These are phyloP conservation scores for Chaetomium olivaceum DNA, from an alignment of 2,329 filamentous ascomycete species.

Conservation along the genomic window DNA sequence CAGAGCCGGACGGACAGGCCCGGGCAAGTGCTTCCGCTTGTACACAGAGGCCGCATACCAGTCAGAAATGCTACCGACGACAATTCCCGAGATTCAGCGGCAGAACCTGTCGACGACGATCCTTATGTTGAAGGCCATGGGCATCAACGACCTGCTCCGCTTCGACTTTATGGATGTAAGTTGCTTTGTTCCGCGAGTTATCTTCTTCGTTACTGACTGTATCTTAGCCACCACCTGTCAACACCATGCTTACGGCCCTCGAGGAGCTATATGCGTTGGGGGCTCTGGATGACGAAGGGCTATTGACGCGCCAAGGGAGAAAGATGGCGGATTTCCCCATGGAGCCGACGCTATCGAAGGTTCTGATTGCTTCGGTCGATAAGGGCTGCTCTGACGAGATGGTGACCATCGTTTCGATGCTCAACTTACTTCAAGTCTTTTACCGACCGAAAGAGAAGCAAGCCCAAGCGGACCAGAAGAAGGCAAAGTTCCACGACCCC, in stretches of 20 bases:
- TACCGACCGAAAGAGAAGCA: constrained; percentile 98
- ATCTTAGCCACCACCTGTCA: constrained; percentile 75
- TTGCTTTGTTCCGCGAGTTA: background rate
- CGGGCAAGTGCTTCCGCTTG: constrained; percentile 91
- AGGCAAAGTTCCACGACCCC: constrained; percentile 94
- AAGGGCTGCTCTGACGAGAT: constrained; percentile 91
- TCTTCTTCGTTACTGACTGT: constrained; percentile 12
- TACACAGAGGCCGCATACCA: constrained; percentile 96
- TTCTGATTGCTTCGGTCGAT: constrained; percentile 83
- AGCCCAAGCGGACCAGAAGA: constrained; percentile 93
- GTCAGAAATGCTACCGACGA: constrained; percentile 94
- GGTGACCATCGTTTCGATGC: constrained; percentile 91
- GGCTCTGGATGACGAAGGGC: constrained; percentile 90
- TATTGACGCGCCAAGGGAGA: constrained; percentile 84
- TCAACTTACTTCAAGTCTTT: constrained; percentile 83
- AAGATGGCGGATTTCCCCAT: constrained; percentile 99
- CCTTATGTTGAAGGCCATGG: constrained; percentile 98
- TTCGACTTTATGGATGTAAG: constrained; percentile 93
- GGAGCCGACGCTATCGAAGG: constrained; percentile 89
- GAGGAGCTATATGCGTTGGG: constrained; percentile 93
- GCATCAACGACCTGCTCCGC: constrained; percentile 93
- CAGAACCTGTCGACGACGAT: constrained; percentile 93
- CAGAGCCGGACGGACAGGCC: constrained; percentile 88
- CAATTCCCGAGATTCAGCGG: constrained; percentile 93
- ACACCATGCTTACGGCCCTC: constrained; percentile 94